Conservation (phyloP, 768 basidiomycete genomes). For the Pleurotus tuoliensis region DNA sequence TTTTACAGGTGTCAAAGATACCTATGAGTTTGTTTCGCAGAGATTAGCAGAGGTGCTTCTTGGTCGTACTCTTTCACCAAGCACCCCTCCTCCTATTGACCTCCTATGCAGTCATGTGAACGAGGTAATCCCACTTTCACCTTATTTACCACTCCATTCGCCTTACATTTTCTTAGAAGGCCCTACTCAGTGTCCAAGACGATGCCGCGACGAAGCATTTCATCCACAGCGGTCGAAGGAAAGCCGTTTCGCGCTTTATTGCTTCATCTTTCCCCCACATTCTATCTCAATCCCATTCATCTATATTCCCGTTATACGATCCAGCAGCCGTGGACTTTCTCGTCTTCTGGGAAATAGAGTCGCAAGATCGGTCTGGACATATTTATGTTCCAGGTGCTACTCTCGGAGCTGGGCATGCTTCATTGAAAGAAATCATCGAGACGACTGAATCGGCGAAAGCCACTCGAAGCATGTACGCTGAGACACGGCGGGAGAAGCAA, state of each 20-base stretch:
- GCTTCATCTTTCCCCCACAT: constrained; percentile 52
- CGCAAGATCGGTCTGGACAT: constrained; percentile 58
- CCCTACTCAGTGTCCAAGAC: too few species aligned
- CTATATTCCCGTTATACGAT: constrained; percentile 79
- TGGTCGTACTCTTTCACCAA: constrained; percentile 34
- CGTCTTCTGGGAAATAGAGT: constrained; percentile 72
- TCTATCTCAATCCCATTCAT: constrained; percentile 41
- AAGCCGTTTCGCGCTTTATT: constrained; percentile 30
- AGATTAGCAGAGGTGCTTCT: constrained; percentile 50
- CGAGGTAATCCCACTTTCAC: constrained; percentile 29
- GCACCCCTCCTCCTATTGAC: constrained; percentile 49
- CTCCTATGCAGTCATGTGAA: constrained; percentile 46
- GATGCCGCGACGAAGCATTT: constrained; percentile 31
- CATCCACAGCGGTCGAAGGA: constrained; percentile 49
- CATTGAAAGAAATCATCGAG: constrained; percentile 57
- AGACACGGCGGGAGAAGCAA: constrained; percentile 72
- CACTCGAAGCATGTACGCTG: constrained; percentile 86
- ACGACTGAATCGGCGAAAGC: constrained; percentile 58
- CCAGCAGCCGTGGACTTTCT: constrained; percentile 69
- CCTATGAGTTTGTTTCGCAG: constrained; percentile 44
- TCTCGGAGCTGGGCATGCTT: constrained; percentile 67
- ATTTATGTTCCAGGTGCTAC: constrained; percentile 52
- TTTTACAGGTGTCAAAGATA: constrained; percentile 34
- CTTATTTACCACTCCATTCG: too few species aligned
- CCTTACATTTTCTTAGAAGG: too few species aligned